These are phyloP conservation scores for Euphrasia arctica DNA, from an alignment of 305 asterid species.

Conservation along the genomic window DNA sequence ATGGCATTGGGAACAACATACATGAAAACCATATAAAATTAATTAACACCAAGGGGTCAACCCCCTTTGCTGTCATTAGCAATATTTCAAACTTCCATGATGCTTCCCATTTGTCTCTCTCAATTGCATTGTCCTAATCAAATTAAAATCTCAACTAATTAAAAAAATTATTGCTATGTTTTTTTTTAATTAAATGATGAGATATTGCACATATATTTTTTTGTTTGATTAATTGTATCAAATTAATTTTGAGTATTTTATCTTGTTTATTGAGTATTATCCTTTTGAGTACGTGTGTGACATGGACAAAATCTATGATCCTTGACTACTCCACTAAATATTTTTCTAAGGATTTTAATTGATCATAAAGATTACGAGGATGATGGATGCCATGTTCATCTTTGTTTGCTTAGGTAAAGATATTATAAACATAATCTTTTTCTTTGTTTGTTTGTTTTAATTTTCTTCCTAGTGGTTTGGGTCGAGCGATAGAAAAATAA, in stretches of 20 bases:
- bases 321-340: constrained; percentile 63
- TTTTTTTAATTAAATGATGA: neutral
- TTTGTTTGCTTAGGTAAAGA: neutral
- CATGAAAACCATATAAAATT: constrained; percentile 44
- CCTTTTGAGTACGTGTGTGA: constrained; percentile 22
- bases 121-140: constrained; percentile 2
- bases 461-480: neutral
- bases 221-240: constrained; percentile 20
- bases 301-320: constrained; percentile 47
- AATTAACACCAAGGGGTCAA: constrained; percentile 31
- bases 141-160: neutral
- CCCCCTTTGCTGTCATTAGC: constrained; percentile 39
- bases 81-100: constrained; percentile 45
- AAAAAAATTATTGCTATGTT: neutral
- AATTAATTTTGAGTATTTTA: neutral
- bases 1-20: constrained; percentile 69
- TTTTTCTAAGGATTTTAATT: constrained; percentile 30
- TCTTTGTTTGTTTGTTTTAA: neutral
- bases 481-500: no score
- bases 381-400: constrained; percentile 18
- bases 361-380: constrained; percentile 23
- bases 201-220: constrained; percentile 14
- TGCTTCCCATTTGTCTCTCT: constrained; percentile 40
- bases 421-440: neutral
- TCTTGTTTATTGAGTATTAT: constrained; percentile 6